Evolutionary conservation across 495 filamentous ascomycete genomes (phyloP), one percentile per base, ranked within the genome.

Genomic region (Neurospora sp.): DNA sequence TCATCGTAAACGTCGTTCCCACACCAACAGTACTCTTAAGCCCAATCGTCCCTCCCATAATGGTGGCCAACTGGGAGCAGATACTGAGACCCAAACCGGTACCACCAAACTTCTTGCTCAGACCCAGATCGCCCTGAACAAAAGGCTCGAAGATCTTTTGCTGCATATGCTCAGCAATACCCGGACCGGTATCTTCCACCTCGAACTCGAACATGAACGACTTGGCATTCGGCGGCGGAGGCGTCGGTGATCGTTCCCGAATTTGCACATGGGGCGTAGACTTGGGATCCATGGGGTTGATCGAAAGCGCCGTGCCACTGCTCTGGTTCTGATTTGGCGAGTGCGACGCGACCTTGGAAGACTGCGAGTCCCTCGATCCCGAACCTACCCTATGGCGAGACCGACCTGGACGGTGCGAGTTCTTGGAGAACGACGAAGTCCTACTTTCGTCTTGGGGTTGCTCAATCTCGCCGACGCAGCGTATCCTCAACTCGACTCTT

Each of bases 21-120:
- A 88, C 86, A 3, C 92, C 92, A 23, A 91, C 85, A 11, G 91
- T 85, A 78, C 93, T 97, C 72, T 88, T 86, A 16, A 98, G 84
- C 5, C 86, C 78, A 44, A 98, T 93, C 8, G 80, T 85, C 31
- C 95, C 95, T 49, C 90, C 89, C 93, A 98, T 97, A 41, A 97
- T 82, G 7, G 82, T 90, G 5, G 94, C 91, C 40, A 98, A 85
- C 79, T 98, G 94, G 14, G 90, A 89, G 79, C 93, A 97, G 76
- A 98, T 98, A 76, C 91, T 93, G 70, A 98, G 80, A 10, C 95
- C 95, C 8, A 98, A 83, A n/a, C 95, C 95, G 8, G 95, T 97
- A 16, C 95, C 95, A 31, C 93, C 94, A 78, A 91, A 96, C 75
- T 95, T 96, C 79, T 93, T 96, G 81, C 91, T 95, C 27, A 98